Percentiles rank a stretch among this genome's conserved stretches.
Evolutionary conservation across 805 yeast genomes (phyloP).

Genomic region (Teunomyces funiuensis): DNA sequence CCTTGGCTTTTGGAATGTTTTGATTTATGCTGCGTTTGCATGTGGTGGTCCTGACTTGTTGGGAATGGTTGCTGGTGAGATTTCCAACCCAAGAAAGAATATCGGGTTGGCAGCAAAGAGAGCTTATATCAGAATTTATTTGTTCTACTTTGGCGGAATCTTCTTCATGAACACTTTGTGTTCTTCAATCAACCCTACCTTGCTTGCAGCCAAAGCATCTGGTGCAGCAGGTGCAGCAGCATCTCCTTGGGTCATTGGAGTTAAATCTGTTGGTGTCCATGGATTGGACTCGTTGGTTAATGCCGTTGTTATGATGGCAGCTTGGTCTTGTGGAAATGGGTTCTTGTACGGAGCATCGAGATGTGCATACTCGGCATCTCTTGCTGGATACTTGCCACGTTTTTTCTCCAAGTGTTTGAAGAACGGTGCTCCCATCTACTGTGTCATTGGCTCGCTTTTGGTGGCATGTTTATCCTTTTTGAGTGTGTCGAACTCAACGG

Average conservation of each 20-base stretch:
- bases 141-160: slow-evolving; percentile 39
- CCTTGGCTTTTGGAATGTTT: slow-evolving; percentile 61
- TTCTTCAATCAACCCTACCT: slow-evolving; percentile 33
- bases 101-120: slow-evolving; percentile 36
- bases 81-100: slow-evolving; percentile 39
- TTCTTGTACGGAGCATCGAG: slow-evolving; percentile 37
- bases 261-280: slow-evolving; percentile 31
- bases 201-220: slow-evolving; percentile 20
- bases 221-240: slow-evolving; percentile 40
- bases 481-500: slow-evolving; percentile 52
- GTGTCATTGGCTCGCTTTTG: slow-evolving; percentile 49
- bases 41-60: slow-evolving; percentile 51
- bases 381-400: slow-evolving; percentile 82
- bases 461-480: slow-evolving; percentile 30
- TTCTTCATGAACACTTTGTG: slow-evolving; percentile 37
- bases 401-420: slow-evolving; percentile 60
- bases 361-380: slow-evolving; percentile 58
- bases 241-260: slow-evolving; percentile 40
- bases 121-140: slow-evolving; percentile 33
- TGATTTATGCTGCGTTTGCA: slow-evolving; percentile 65
- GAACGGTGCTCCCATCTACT: slow-evolving; percentile 68
- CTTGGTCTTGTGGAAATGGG: slow-evolving; percentile 40
- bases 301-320: slow-evolving; percentile 32
- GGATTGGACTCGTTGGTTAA: slow-evolving; percentile 37
- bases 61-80: slow-evolving; percentile 40